Evolutionary conservation across 495 filamentous ascomycete species (phyloP).

Genomic region (Neurospora tetraspora): DNA sequence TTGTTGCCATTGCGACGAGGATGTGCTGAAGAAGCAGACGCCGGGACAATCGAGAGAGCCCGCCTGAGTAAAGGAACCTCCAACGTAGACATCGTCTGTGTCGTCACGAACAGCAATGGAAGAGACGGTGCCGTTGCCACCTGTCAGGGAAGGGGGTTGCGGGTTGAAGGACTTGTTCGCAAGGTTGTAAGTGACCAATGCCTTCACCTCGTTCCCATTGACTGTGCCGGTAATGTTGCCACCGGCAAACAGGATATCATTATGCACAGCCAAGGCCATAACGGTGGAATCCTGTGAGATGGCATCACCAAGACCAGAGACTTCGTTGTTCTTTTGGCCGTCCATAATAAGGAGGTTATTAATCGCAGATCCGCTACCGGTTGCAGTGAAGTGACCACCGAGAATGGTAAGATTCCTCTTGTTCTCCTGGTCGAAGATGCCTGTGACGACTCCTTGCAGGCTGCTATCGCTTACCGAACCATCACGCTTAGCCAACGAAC

Average conservation of each 20-base stretch:
- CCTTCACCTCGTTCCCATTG: constrained; percentile 51
- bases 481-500: constrained; percentile 47
- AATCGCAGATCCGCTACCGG: constrained; percentile 54
- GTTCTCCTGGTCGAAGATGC: constrained; percentile 60
- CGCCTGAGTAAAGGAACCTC: constrained; percentile 68
- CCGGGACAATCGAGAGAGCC: constrained; percentile 74
- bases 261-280: constrained; percentile 54
- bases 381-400: constrained; percentile 77
- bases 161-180: constrained; percentile 44
- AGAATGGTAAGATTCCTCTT: constrained; percentile 74
- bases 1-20: constrained; percentile 62
- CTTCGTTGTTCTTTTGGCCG: constrained; percentile 41
- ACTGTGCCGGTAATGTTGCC: constrained; percentile 66
- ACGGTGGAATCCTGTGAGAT: constrained; percentile 66
- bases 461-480: constrained; percentile 32
- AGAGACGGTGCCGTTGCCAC: constrained; percentile 60
- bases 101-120: constrained; percentile 57
- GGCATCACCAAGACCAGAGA: constrained; percentile 60
- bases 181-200: constrained; percentile 75
- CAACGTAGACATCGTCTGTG: constrained; percentile 71
- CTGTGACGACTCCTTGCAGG: constrained; percentile 57
- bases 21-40: constrained; percentile 68
- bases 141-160: constrained; percentile 65
- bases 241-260: constrained; percentile 68
- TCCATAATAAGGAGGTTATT: constrained; percentile 71